phyloP scores from a whole-genome alignment of 352 stramenopile genomes.

The Phytophthora cactorum region DNA sequence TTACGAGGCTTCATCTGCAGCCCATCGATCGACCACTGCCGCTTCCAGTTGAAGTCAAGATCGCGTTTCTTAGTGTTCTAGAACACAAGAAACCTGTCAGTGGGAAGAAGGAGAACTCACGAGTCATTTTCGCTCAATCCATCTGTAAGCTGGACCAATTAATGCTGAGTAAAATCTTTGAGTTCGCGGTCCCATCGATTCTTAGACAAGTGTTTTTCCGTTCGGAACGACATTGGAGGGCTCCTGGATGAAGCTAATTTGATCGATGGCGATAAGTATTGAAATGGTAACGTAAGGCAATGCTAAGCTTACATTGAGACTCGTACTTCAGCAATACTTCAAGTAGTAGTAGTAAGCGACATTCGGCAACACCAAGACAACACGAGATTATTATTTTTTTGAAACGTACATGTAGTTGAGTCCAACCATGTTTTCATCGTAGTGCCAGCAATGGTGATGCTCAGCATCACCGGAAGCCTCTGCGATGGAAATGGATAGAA shows the following conservation, averaged over 20 bases:
- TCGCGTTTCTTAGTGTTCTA: not conserved
- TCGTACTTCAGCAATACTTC: too few relatives aligned
- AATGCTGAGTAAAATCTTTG: not conserved
- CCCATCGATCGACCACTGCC: not conserved
- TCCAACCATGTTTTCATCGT: too few relatives aligned
- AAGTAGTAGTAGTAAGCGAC: too few relatives aligned
- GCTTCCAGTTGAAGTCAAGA: not conserved
- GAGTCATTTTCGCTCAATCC: not conserved
- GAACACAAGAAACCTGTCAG: not conserved
- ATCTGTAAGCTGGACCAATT: not conserved
- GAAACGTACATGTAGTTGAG: too few relatives aligned
- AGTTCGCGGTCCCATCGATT: not conserved
- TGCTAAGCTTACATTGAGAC: too few relatives aligned
- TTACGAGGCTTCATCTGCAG: not conserved
- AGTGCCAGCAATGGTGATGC: too few relatives aligned
- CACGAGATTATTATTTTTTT: too few relatives aligned
- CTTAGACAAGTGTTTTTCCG: not conserved
- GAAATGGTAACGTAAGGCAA: too few relatives aligned
- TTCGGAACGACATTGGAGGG: not conserved
- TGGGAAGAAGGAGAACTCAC: not conserved
- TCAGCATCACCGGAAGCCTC: too few relatives aligned
- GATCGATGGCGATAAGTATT: not conserved
- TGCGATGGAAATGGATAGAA: too few relatives aligned
- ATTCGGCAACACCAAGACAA: too few relatives aligned
- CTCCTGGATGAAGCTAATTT: not conserved